Evolutionary conservation across 208 protist species (phyloP).

Genomic region (Vickermania spadyakhi): DNA sequence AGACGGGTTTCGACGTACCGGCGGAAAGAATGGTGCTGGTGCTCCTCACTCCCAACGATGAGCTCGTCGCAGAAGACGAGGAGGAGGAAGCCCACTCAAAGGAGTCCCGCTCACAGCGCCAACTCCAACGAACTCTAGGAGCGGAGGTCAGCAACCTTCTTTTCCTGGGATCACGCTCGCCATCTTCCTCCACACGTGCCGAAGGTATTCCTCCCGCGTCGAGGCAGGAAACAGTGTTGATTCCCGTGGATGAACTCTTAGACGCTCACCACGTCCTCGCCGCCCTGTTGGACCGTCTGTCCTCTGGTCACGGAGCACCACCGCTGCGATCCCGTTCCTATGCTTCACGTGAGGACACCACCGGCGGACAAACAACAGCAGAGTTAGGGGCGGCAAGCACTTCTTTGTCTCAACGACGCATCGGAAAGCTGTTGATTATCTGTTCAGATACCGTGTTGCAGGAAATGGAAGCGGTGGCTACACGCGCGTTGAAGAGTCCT

Average conservation of each 20-base stretch:
- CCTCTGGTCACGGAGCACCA: conserved; percentile 6
- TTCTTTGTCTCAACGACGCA: too few relatives aligned
- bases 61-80: neutral
- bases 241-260: conserved; percentile 17
- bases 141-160: neutral
- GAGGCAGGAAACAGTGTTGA: neutral
- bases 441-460: too few relatives aligned
- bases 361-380: too few relatives aligned
- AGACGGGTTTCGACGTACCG: neutral
- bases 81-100: neutral
- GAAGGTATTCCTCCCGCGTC: conserved; percentile 4
- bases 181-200: neutral
- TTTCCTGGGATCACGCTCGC: neutral
- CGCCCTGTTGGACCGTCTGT: conserved; percentile 20
- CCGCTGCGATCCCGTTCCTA: too few relatives aligned
- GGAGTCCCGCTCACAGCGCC: neutral
- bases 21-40: neutral
- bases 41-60: neutral
- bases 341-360: too few relatives aligned
- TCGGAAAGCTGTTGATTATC: too few relatives aligned
- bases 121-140: neutral
- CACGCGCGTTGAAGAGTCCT: too few relatives aligned
- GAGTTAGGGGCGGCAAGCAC: too few relatives aligned
- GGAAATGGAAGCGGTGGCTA: too few relatives aligned
- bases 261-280: conserved; percentile 28